These are phyloP conservation scores for Cercospora canescens DNA, from an alignment of 2,329 filamentous ascomycete species.

Conservation along the genomic window DNA sequence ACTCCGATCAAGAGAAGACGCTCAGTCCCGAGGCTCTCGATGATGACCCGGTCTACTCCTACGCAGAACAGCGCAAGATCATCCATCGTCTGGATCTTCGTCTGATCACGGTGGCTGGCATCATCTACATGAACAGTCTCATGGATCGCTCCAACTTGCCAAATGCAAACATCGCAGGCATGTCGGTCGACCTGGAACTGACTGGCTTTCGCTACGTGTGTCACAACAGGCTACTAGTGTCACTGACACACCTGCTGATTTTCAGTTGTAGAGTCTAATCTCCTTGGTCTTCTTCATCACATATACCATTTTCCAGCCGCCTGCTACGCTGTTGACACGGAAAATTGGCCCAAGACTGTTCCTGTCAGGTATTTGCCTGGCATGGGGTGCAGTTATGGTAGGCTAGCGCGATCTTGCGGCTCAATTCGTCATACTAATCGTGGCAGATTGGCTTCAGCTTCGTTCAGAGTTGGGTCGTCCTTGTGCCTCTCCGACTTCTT, in stretches of 20 bases:
- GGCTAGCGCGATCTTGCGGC: neutral
- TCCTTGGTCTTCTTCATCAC: conserved; percentile 35
- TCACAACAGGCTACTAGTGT: neutral
- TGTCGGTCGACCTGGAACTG: conserved; percentile 14
- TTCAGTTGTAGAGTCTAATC: neutral
- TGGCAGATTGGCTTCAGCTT: neutral
- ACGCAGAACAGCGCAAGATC: neutral
- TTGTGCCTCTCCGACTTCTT: neutral
- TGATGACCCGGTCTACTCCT: neutral
- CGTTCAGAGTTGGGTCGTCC: neutral
- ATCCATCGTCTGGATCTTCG: conserved; percentile 2
- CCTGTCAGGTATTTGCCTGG: conserved; percentile 12
- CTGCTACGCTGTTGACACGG: conserved; percentile 34
- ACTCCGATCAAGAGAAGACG: neutral
- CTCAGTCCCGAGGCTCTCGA: neutral
- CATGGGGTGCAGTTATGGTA: neutral
- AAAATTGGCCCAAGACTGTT: conserved; percentile 29
- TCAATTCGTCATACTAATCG: neutral
- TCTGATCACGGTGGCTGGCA: neutral
- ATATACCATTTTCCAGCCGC: conserved; percentile 40
- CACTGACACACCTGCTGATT: neutral
- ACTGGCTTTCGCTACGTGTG: neutral
- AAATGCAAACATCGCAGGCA: conserved; percentile 30
- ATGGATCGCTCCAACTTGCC: conserved; percentile 23
- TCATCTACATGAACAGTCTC: neutral